Evolutionary conservation across 805 yeast species (phyloP), one percentile per base, ranked within the genome.

Genomic region (Candida germanica): DNA sequence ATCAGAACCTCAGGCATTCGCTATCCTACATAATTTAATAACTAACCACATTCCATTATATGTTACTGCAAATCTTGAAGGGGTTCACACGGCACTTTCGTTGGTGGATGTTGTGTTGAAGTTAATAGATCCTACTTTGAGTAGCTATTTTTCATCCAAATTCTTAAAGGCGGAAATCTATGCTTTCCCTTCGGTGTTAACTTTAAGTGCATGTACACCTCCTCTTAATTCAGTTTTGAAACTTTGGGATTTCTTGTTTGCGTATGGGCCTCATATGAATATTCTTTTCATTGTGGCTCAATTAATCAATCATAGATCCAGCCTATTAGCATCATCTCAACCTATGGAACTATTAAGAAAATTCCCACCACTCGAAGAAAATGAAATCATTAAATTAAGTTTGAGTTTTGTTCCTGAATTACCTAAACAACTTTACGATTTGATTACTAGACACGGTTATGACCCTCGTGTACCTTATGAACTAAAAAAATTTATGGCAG

Each of bases 221-320:
- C 89, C 96, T 0, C 64, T 89, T 29, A 62, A 66, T 21, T 87
- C 88, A 44, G 84, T 85, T 1, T 59, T 88, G 25, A 75, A 79
- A 39, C 66, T 88, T 12, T 88, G 97, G 97, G 97, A 88, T 56
- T 84, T 88, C 46, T 61, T 87, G 48, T 83, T 88, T 58, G 95
- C 96, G 3, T 88, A 86, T 50, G 97, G 97, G 0, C 77, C 84
- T 13, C 96, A 89, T 51, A 73, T 87, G 80, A 88, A 89, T 59
- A 74, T 89, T 19, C 64, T 89, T 25, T 83, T 87, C 47, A 77
- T 88, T 3, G 86, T 87, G 6, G 91, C 96, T 2, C 95, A 86
- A 54, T 61, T 88, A 15, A 78, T 85, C 4, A 65, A 82, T 27
- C 80, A 83, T 40, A 66, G 96, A 39, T 72, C 79, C 7, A 61